Evolutionary conservation across 768 basidiomycete genomes (phyloP), one percentile per base, ranked within the genome.

Genomic region (Tricholoma furcatifolium): DNA sequence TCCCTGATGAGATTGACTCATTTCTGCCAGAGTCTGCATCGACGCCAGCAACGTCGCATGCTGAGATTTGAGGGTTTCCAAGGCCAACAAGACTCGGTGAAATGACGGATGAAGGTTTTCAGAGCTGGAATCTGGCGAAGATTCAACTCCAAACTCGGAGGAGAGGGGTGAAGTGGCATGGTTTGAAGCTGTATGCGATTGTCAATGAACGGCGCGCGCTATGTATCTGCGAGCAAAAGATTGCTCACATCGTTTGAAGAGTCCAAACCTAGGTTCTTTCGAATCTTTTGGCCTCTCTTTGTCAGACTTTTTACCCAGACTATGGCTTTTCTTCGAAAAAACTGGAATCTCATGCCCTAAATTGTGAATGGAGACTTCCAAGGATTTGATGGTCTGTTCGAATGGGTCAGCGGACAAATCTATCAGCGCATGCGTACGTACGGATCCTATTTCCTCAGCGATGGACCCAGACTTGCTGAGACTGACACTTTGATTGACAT

Each of bases 371-470:
- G 81, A 76, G 23, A 67, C 70, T 59, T 91, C 85, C 2, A 91
- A 70, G 50, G 83, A 78, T 30, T 70, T 62, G 47, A 90, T 76
- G 2, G 77, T 78, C 88, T 91, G 41, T 27, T 27, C 27, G 7
- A 27, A 27, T 4, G 27, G 27, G 27, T 27, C 27, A 27, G 27
- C 21, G 44, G 31, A n/a, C 9, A 15, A 20, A 32, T 50, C 31
- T 40, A 43, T 50, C 23, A 54, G 34, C 45, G 31, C 17, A 17
- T 17, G 24, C 4, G 18, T 49, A 75, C 80, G 54, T 63, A 90
- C 89, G 54, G 60, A 64, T 27, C 78, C 78, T 76, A 92, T 87
- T 61, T 88, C 85, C 43, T 90, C 86, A 15, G 82, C 71, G 49
- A 87, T 70, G 23, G 66, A 56, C 14, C 73, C 77, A 6, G 81